These are phyloP conservation scores for Zygosaccharomyces pseudobailii DNA, from an alignment of 1,139 yeast species.

Conservation along the genomic window DNA sequence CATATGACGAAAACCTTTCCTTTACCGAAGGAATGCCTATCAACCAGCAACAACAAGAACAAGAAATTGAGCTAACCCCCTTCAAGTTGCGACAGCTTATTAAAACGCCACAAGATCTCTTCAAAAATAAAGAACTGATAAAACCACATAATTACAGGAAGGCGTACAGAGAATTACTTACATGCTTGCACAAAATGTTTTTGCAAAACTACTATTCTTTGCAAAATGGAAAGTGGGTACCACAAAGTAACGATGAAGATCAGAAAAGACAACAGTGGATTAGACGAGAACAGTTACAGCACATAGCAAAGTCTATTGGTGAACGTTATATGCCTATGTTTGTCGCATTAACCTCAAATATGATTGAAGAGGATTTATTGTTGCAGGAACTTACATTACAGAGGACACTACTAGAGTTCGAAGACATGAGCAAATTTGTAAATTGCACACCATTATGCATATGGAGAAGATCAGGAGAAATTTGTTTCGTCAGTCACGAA, in stretches of 20 bases:
- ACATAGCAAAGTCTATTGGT: conserved; percentile 61
- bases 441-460: conserved; percentile 67
- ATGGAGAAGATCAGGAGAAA: conserved; percentile 77
- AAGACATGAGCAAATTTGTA: conserved; percentile 41
- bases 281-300: conserved; percentile 43
- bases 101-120: conserved; percentile 62
- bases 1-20: not conserved
- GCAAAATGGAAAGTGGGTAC: not conserved
- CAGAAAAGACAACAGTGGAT: conserved; percentile 26
- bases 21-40: not conserved
- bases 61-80: conserved; percentile 44
- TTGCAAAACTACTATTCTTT: conserved; percentile 6
- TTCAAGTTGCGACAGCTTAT: conserved; percentile 55
- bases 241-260: conserved; percentile 1
- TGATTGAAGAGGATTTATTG: conserved; percentile 61
- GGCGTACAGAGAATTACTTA: conserved; percentile 59
- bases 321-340: conserved; percentile 62
- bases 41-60: conserved; percentile 1
- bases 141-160: conserved; percentile 62
- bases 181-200: conserved; percentile 51
- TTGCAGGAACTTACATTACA: conserved; percentile 68
- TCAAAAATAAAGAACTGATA: conserved; percentile 43
- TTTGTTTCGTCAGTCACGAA: conserved; percentile 66
- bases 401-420: conserved; percentile 62
- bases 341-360: conserved; percentile 64